phyloP scores from a whole-genome alignment of 164 flowering plant genomes.

The Berberis vulgaris region DNA sequence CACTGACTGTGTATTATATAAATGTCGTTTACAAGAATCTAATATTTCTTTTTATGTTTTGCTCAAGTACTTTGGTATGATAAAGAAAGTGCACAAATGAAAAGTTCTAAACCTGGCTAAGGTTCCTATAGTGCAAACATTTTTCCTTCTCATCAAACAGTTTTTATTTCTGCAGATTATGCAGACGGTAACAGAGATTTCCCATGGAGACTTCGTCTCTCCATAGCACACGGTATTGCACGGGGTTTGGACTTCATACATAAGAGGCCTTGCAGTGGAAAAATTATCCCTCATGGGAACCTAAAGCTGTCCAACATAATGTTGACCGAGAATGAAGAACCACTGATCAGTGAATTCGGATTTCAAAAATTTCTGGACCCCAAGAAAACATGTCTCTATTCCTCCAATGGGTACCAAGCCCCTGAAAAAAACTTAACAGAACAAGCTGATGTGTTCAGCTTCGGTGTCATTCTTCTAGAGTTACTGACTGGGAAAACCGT shows the following conservation, averaged over 20 bases:
- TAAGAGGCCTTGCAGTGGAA: slow-evolving; percentile 8
- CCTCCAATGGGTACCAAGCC: slow-evolving; percentile 35
- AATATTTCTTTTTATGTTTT: too few species aligned
- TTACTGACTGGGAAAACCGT: slow-evolving; percentile 47
- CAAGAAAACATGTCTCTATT: slow-evolving; percentile 14
- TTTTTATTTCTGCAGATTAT: slow-evolving; percentile 26
- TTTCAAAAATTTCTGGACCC: slow-evolving; percentile 31
- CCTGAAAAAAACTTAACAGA: slow-evolving; percentile 40
- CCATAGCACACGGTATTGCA: slow-evolving; percentile 47
- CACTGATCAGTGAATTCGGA: slow-evolving; percentile 50
- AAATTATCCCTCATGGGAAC: slow-evolving; percentile 46
- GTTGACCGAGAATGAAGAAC: slow-evolving; percentile 33
- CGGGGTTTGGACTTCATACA: slow-evolving; percentile 38
- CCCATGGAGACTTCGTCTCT: slow-evolving; percentile 44
- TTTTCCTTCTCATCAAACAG: background rate
- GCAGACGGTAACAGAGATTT: slow-evolving; percentile 35
- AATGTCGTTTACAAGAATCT: too few species aligned
- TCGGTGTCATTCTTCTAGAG: slow-evolving; percentile 51
- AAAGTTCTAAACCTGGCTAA: too few species aligned
- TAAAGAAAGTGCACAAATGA: too few species aligned
- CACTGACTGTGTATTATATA: too few species aligned
- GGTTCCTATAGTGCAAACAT: too few species aligned
- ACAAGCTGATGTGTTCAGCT: slow-evolving; percentile 45
- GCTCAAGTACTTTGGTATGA: too few species aligned
- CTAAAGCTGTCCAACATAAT: slow-evolving; percentile 55